A percentile compares a stretch with the other conserved stretches of the same genome.
Conservation (phyloP, 805 yeast genomes). For the Schizosaccharomyces pombe region DNA sequence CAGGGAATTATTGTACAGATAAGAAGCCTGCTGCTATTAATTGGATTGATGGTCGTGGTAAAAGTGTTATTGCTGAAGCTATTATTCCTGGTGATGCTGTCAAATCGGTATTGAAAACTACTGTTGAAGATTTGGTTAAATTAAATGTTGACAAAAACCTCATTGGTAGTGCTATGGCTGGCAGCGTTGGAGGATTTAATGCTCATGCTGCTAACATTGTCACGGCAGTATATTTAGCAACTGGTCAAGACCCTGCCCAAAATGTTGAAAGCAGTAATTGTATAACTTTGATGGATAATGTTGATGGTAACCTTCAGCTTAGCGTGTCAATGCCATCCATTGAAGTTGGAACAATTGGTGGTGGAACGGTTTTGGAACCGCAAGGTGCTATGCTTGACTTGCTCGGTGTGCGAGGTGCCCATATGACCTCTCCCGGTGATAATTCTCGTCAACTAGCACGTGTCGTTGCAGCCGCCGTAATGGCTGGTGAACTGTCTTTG, state of each 20-base stretch:
- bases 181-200: slow-evolving; percentile 90
- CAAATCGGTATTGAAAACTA: slow-evolving; percentile 61
- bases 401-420: slow-evolving; percentile 89
- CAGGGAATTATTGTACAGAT: slow-evolving; percentile 95
- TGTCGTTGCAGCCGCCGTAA: slow-evolving; percentile 78
- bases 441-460: slow-evolving; percentile 85
- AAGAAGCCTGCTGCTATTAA: slow-evolving; percentile 94
- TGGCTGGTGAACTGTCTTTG: slow-evolving; percentile 86
- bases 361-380: slow-evolving; percentile 93
- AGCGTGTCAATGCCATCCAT: slow-evolving; percentile 98
- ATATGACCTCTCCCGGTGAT: slow-evolving; percentile 76
- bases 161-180: slow-evolving; percentile 96
- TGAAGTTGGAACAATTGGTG: slow-evolving; percentile 98
- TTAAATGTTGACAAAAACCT: slow-evolving; percentile 72
- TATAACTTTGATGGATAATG: slow-evolving; percentile 79
- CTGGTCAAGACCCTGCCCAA: slow-evolving; percentile 99
- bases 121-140: slow-evolving; percentile 77
- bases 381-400: slow-evolving; percentile 90
- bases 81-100: slow-evolving; percentile 66
- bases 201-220: slow-evolving; percentile 95
- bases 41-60: slow-evolving; percentile 99
- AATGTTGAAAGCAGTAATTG: slow-evolving; percentile 94
- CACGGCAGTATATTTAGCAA: slow-evolving; percentile 80
- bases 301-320: slow-evolving; percentile 55
- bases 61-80: slow-evolving; percentile 91